Evolutionary conservation across 129 eudicot species (phyloP).

Genomic region (Chrysanthemum seticuspe): DNA sequence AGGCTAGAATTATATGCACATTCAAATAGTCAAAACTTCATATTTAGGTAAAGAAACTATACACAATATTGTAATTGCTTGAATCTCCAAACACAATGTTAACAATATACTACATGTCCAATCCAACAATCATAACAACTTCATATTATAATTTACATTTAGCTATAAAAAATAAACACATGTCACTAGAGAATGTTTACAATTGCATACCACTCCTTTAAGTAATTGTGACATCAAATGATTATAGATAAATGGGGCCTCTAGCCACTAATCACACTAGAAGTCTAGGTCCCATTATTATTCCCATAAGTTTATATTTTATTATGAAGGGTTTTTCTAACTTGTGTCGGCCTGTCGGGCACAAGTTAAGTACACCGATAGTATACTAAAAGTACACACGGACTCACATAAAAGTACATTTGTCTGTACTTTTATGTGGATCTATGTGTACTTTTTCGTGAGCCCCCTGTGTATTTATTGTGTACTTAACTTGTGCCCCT

Average conservation of each 20-base stretch:
- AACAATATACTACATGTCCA: too few species aligned
- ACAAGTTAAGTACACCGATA: too few species aligned
- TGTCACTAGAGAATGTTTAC: neutral
- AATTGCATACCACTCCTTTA: slow-evolving; percentile 20
- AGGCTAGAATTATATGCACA: neutral
- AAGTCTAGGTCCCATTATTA: slow-evolving; percentile 13
- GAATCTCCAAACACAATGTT: too few species aligned
- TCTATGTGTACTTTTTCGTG: too few species aligned
- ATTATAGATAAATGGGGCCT: neutral
- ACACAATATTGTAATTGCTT: too few species aligned
- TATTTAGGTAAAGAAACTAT: neutral
- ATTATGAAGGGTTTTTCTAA: neutral
- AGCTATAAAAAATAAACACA: neutral
- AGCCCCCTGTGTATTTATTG: too few species aligned
- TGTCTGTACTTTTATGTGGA: too few species aligned
- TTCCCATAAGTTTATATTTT: slow-evolving; percentile 10
- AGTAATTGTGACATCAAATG: slow-evolving; percentile 21
- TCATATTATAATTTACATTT: neutral
- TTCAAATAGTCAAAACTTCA: neutral
- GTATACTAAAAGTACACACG: too few species aligned
- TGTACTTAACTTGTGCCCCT: too few species aligned
- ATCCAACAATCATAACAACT: too few species aligned
- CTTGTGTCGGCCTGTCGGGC: too few species aligned
- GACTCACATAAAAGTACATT: too few species aligned
- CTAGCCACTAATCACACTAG: slow-evolving; percentile 4